A percentile compares a stretch with the other conserved stretches of the same genome.
Conservation (phyloP, 2,329 filamentous ascomycete species). For the Ophioceras dolichostomum region DNA sequence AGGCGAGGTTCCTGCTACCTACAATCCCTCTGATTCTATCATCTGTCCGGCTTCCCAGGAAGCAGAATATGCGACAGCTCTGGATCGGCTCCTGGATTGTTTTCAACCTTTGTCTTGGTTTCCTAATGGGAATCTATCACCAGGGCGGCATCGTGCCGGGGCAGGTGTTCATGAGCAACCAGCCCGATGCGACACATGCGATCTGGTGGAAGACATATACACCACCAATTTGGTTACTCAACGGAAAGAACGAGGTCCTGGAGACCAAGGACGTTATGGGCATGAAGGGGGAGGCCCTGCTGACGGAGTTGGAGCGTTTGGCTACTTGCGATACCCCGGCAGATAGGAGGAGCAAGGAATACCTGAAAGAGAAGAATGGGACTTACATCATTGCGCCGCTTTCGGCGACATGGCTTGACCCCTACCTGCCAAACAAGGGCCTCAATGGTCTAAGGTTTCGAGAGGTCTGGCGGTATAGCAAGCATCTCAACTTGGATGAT, state of each 20-base stretch:
- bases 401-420: slow-evolving; percentile 58
- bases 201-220: slow-evolving; percentile 84
- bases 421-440: slow-evolving; percentile 46
- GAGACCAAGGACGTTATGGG: slow-evolving; percentile 64
- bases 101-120: slow-evolving; percentile 56
- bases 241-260: slow-evolving; percentile 63
- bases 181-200: slow-evolving; percentile 55
- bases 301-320: slow-evolving; percentile 43
- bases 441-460: slow-evolving; percentile 49
- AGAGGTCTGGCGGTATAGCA: slow-evolving; percentile 55
- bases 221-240: slow-evolving; percentile 68
- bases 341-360: slow-evolving; percentile 40
- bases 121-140: slow-evolving; percentile 71
- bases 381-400: slow-evolving; percentile 63
- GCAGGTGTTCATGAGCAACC: slow-evolving; percentile 61
- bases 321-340: slow-evolving; percentile 52
- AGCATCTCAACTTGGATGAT: slow-evolving; percentile 68
- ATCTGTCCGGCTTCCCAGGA: slow-evolving; percentile 54
- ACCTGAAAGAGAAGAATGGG: slow-evolving; percentile 47
- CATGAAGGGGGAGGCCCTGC: slow-evolving; percentile 46
- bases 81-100: slow-evolving; percentile 53
- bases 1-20: slow-evolving; percentile 66
- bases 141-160: slow-evolving; percentile 68
- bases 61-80: slow-evolving; percentile 29
- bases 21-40: slow-evolving; percentile 67